Percentiles rank a stretch among this genome's conserved stretches.
These are phyloP conservation scores for Ophiognomonia clavigignenti-juglandacearum DNA, from an alignment of 2,329 filamentous ascomycete genomes.

Conservation along the genomic window DNA sequence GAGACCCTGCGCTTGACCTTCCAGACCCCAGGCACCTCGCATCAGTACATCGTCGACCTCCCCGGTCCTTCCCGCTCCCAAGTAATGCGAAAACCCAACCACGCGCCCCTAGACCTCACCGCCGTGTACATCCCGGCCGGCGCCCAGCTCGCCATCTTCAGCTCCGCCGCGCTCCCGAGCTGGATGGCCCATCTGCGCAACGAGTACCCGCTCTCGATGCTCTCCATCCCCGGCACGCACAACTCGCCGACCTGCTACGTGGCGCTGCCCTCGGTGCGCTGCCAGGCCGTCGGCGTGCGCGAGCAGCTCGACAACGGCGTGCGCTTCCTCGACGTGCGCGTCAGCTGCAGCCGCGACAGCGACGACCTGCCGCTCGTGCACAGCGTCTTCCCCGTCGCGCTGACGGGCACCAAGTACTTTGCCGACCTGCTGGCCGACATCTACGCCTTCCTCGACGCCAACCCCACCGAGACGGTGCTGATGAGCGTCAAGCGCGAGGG, in stretches of 20 bases:
- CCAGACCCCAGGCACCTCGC: conserved; percentile 46
- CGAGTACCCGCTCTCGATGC: conserved; percentile 66
- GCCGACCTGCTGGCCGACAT: conserved; percentile 65
- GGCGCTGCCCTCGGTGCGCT: conserved; percentile 87
- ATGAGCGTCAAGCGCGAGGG: conserved; percentile 91
- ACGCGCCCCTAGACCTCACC: conserved; percentile 49
- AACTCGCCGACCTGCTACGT: conserved; percentile 84
- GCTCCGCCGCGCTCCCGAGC: conserved; percentile 59
- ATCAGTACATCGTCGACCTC: conserved; percentile 68
- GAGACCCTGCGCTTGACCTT: conserved; percentile 74
- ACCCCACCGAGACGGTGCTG: conserved; percentile 78
- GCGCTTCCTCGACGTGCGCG: conserved; percentile 88
- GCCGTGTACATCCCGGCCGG: conserved; percentile 58
- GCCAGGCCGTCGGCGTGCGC: conserved; percentile 73
- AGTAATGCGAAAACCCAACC: conserved; percentile 18
- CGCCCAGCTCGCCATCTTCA: conserved; percentile 60
- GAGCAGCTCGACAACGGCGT: conserved; percentile 86
- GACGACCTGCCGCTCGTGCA: conserved; percentile 80
- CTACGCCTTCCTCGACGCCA: conserved; percentile 68
- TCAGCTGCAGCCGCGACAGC: conserved; percentile 49
- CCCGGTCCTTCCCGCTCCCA: conserved; percentile 57
- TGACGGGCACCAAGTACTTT: conserved; percentile 78
- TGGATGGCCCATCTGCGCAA: conserved; percentile 82
- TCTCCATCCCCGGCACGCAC: conserved; percentile 93
- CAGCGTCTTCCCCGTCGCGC: conserved; percentile 79